Base-by-base conservation (phyloP, 306 rosid species). In the Fragaria iinumae region DNA sequence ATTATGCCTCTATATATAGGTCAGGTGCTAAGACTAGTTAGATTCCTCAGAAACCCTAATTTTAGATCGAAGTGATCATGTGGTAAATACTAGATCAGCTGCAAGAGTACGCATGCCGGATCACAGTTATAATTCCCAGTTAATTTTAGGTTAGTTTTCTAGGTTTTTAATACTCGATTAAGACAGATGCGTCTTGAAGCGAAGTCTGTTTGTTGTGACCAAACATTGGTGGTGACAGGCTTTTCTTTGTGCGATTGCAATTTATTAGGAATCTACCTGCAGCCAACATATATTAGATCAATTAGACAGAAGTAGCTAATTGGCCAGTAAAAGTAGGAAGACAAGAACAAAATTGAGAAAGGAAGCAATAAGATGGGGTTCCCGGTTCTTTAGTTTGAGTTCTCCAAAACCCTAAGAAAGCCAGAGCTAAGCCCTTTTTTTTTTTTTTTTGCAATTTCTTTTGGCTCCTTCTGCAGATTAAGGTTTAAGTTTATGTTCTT, bases 41-140 rank as follows among this genome's bases (percentile, higher is more conserved):
- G 14, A 67, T 2, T 47, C 45, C 27, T 10, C 8, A 59, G 16
- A 59, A 74, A 49, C 77, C 77, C 68, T 63, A 63, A 32, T 29
- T 32, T 32, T 11, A 25, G 38, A 60, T 60, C 38, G 20, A 25
- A 60, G 18, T n/a, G n/a, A n/a, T 64, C 6, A 1, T 14, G 18
- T 60, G 39, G 38, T 62, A 38, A 62, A 62, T 14, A 62, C n/a
- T 59, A 59, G 2, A 23, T 6, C 34, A 57, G 64, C 36, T 32
- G 4, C 41, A 39, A 7, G 16, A 11, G 14, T 23, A 23, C 32
- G 8, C 32, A 60, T 60, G 67, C 67, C 9, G 38, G 67, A 60
- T 27, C 3, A 27, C 27, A 27, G 39, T 21, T 56, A 21, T 9
- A 10, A 21, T 56, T 9, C 29, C 25, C 9, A 36, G 27, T 23